Percentiles rank a stretch among this genome's conserved stretches.
Conservation (phyloP, 352 stramenopile genomes). For the Phytophthora boehmeriae region DNA sequence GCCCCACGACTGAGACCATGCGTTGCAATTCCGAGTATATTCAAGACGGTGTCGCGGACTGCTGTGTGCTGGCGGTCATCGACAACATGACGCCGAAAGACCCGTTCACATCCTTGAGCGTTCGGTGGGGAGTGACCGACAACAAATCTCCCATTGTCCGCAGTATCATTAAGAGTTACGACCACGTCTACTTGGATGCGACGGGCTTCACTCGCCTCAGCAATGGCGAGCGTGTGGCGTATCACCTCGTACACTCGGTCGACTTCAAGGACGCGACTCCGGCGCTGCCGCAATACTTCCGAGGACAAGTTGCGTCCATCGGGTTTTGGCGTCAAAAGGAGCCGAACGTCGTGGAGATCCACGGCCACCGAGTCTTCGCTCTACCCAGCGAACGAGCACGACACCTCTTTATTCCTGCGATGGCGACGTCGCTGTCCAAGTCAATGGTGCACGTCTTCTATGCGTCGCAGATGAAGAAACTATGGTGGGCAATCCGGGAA, state of each 20-base stretch:
- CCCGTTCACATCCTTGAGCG: slow-evolving; percentile 10
- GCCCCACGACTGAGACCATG: slow-evolving; percentile 26
- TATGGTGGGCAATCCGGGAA: slow-evolving; percentile 22
- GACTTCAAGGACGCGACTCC: slow-evolving; percentile 19
- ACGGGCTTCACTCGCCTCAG: slow-evolving; percentile 19
- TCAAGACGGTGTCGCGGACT: slow-evolving; percentile 21
- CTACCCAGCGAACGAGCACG: slow-evolving; percentile 26
- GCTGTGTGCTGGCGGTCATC: slow-evolving; percentile 22
- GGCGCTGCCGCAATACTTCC: slow-evolving; percentile 20
- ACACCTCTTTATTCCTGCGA: slow-evolving; percentile 24
- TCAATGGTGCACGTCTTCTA: slow-evolving; percentile 35
- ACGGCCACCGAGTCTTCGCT: slow-evolving; percentile 24
- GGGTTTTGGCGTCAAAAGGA: slow-evolving; percentile 29
- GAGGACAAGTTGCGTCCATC: slow-evolving; percentile 27
- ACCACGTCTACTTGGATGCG: slow-evolving; percentile 34
- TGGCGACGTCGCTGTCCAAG: slow-evolving; percentile 29
- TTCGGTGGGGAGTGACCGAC: slow-evolving; percentile 20
- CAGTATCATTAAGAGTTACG: slow-evolving; percentile 24
- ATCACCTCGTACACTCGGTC: slow-evolving; percentile 35
- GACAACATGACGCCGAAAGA: slow-evolving; percentile 12
- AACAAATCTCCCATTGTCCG: slow-evolving; percentile 23
- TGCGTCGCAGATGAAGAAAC: slow-evolving; percentile 28
- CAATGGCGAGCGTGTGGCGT: slow-evolving; percentile 20
- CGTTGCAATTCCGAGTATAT: slow-evolving; percentile 25
- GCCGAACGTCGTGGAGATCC: slow-evolving; percentile 29